Evolutionary conservation across 345 rosid genomes (phyloP).

Genomic region (Populus simonii): DNA sequence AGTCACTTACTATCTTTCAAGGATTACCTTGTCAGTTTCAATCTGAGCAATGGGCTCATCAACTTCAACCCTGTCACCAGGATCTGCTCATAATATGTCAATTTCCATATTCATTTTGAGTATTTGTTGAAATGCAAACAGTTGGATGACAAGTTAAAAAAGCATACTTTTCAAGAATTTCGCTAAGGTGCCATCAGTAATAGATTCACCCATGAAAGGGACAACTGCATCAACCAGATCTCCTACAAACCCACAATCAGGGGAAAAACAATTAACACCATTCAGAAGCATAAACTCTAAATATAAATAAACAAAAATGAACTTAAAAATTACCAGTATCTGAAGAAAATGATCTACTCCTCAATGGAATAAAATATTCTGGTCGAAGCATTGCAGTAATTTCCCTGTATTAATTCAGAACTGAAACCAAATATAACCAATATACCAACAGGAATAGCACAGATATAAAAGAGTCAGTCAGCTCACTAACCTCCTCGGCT

Average conservation of each 20-base stretch:
- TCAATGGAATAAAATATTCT: not conserved
- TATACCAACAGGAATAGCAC: not conserved
- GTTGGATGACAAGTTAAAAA: not conserved
- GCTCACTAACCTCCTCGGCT: not conserved
- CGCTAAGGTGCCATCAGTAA: constrained; percentile 70
- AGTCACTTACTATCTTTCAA: not conserved
- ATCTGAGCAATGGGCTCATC: constrained; percentile 86
- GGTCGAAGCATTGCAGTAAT: not conserved
- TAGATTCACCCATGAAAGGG: constrained; percentile 80
- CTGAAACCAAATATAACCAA: not conserved
- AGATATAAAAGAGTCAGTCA: not conserved
- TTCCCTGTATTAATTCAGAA: not conserved
- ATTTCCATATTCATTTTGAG: no score
- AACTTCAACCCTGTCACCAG: constrained; percentile 76
- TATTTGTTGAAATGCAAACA: not conserved
- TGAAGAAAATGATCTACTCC: constrained; percentile 14
- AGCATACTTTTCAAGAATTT: constrained; percentile 60
- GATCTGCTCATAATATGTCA: constrained; percentile 46
- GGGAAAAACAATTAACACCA: not conserved
- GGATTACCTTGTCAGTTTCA: constrained; percentile 79
- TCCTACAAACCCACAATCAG: constrained; percentile 27
- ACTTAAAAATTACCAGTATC: constrained; percentile 1
- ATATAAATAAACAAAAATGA: not conserved
- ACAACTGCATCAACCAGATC: constrained; percentile 63
- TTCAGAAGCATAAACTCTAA: not conserved